Percentiles rank a stretch among this genome's conserved stretches.
These are phyloP conservation scores for Saturnispora sanitii DNA, from an alignment of 805 yeast genomes.

Conservation along the genomic window DNA sequence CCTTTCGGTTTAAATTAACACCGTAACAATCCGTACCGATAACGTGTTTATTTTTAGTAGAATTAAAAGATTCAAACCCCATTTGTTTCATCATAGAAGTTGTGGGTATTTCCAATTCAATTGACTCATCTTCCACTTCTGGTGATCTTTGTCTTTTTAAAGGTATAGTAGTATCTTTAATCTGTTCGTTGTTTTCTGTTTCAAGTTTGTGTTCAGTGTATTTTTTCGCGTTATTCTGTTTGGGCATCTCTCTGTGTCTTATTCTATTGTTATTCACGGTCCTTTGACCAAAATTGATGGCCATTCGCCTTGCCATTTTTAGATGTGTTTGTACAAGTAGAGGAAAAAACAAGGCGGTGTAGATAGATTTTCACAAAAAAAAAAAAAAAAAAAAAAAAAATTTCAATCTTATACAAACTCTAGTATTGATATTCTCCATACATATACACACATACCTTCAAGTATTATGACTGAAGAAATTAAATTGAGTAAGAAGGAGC, in stretches of 20 bases:
- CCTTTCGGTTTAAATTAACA: slow-evolving; percentile 27
- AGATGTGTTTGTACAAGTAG: no score
- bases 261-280: background rate
- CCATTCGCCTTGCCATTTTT: slow-evolving; percentile 12
- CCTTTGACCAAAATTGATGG: slow-evolving; percentile 10
- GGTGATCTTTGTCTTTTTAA: no score
- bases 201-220: background rate
- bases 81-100: slow-evolving; percentile 35
- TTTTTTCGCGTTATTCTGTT: background rate
- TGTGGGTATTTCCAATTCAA: slow-evolving; percentile 16
- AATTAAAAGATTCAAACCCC: slow-evolving; percentile 49
- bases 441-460: no score
- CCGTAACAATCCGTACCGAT: slow-evolving; percentile 38
- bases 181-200: no score
- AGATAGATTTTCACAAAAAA: background rate
- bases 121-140: slow-evolving; percentile 17
- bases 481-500: slow-evolving; percentile 57
- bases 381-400: background rate
- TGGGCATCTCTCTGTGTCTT: background rate
- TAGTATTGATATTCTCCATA: no score
- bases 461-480: slow-evolving; percentile 14
- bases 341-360: slow-evolving; percentile 2
- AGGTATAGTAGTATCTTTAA: no score
- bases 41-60: slow-evolving; percentile 51
- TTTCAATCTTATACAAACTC: background rate